Percentiles rank a stretch among this genome's conserved stretches.
Evolutionary conservation across 2,329 filamentous ascomycete species (phyloP).

Genomic region (Calonectria pteridis): DNA sequence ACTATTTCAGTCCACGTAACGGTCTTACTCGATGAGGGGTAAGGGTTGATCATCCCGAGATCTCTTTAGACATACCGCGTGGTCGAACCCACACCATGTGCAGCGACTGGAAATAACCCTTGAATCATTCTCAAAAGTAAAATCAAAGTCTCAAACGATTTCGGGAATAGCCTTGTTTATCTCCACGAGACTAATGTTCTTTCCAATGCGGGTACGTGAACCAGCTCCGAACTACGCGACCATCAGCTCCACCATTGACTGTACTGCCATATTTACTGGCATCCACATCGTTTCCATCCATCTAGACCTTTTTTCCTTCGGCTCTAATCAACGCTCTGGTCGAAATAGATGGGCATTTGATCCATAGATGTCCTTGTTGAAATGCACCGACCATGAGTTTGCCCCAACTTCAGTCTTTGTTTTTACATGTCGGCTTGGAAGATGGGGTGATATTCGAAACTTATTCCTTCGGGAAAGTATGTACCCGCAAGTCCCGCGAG

Average conservation of each 20-base stretch:
- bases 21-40: no score
- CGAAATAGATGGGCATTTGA: neutral
- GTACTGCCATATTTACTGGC: neutral
- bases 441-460: neutral
- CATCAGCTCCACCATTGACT: neutral
- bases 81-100: neutral
- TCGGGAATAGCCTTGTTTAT: constrained; percentile 70
- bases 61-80: neutral
- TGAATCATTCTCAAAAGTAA: neutral
- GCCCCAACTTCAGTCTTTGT: neutral
- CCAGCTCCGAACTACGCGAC: constrained; percentile 72
- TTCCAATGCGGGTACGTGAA: constrained; percentile 75
- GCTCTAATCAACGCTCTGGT: neutral
- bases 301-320: neutral
- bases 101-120: neutral
- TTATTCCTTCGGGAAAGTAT: constrained; percentile 1
- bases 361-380: neutral
- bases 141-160: constrained; percentile 18
- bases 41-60: neutral
- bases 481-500: neutral
- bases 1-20: neutral
- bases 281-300: neutral
- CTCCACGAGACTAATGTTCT: constrained; percentile 71
- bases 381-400: neutral
- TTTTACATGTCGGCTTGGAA: neutral